phyloP scores from a whole-genome alignment of 2,329 filamentous ascomycete genomes.

The Purpureocillium takamizusanense region DNA sequence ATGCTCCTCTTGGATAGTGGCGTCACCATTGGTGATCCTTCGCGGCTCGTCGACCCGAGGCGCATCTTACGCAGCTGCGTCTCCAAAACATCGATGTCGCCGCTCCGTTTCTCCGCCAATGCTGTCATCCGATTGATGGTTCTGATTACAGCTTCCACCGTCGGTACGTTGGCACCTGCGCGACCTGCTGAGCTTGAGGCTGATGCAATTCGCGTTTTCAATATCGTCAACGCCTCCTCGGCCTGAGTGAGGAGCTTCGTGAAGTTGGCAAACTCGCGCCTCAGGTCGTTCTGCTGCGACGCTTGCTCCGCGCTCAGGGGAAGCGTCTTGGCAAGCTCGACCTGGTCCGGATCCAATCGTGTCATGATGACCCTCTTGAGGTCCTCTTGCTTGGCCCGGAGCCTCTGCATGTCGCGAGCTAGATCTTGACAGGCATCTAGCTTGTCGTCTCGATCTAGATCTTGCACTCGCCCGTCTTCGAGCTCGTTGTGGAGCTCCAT shows the following conservation, averaged over 20 bases:
- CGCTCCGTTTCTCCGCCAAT: slow-evolving; percentile 85
- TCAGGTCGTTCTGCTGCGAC: slow-evolving; percentile 74
- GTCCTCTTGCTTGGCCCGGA: slow-evolving; percentile 69
- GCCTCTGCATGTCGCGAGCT: slow-evolving; percentile 58
- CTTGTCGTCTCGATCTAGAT: slow-evolving; percentile 60
- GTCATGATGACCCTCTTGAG: slow-evolving; percentile 67
- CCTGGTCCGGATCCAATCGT: slow-evolving; percentile 57
- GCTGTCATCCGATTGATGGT: slow-evolving; percentile 89
- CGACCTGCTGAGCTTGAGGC: slow-evolving; percentile 40
- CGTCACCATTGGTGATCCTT: slow-evolving; percentile 32
- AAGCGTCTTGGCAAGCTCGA: slow-evolving; percentile 55
- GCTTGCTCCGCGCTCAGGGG: slow-evolving; percentile 79
- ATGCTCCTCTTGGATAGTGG: slow-evolving; percentile 26
- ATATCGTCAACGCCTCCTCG: slow-evolving; percentile 70
- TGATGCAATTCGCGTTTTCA: slow-evolving; percentile 68
- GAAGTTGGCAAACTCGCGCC: slow-evolving; percentile 65
- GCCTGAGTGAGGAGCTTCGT: slow-evolving; percentile 66
- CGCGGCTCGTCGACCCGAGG: slow-evolving; percentile 35
- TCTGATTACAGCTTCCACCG: slow-evolving; percentile 82
- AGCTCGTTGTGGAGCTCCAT: slow-evolving; percentile 55
- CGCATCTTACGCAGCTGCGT: slow-evolving; percentile 70
- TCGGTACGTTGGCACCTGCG: slow-evolving; percentile 52
- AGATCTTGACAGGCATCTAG: slow-evolving; percentile 60
- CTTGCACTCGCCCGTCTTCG: slow-evolving; percentile 57
- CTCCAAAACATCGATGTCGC: slow-evolving; percentile 85